These are phyloP conservation scores for Xylariaceae sp. DNA, from an alignment of 2,329 filamentous ascomycete genomes.

Conservation along the genomic window DNA sequence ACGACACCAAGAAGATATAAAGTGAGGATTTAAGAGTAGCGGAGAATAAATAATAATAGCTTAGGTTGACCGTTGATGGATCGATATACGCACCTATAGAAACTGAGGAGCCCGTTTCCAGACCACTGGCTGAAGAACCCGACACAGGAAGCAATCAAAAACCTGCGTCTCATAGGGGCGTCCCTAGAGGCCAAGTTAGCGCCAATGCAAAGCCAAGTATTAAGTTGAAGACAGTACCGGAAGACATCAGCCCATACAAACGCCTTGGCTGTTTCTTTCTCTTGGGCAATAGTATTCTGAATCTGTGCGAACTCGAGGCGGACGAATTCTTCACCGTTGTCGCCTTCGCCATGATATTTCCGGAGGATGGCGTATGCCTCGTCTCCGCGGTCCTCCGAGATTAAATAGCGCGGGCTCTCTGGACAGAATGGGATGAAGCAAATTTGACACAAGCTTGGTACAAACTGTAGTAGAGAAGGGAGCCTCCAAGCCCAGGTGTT, in stretches of 20 bases:
- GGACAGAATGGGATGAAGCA: slow-evolving; percentile 43
- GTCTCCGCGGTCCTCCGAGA: slow-evolving; percentile 54
- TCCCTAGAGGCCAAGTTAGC: slow-evolving; percentile 37
- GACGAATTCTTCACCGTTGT: slow-evolving; percentile 54
- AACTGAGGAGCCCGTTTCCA: slow-evolving; percentile 44
- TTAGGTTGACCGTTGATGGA: no score
- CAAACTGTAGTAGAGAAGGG: slow-evolving; percentile 45
- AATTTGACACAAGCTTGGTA: slow-evolving; percentile 28
- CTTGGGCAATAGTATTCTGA: slow-evolving; percentile 52
- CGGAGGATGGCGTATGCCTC: slow-evolving; percentile 58
- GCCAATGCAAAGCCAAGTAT: neutral
- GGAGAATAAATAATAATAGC: no score
- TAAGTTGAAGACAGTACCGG: slow-evolving; percentile 32
- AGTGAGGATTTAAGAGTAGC: no score
- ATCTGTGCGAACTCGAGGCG: slow-evolving; percentile 60
- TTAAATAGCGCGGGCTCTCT: slow-evolving; percentile 54
- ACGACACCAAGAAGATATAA: no score
- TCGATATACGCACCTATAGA: slow-evolving; percentile 35
- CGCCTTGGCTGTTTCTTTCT: slow-evolving; percentile 47
- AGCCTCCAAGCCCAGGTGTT: slow-evolving; percentile 45
- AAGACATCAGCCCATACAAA: slow-evolving; percentile 50
- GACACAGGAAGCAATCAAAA: slow-evolving; percentile 39
- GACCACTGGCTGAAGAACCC: slow-evolving; percentile 47
- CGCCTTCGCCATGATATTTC: slow-evolving; percentile 61
- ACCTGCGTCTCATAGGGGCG: slow-evolving; percentile 39